These are phyloP conservation scores for Thermothelomyces thermophilus DNA, from an alignment of 2,329 filamentous ascomycete species.

Conservation along the genomic window DNA sequence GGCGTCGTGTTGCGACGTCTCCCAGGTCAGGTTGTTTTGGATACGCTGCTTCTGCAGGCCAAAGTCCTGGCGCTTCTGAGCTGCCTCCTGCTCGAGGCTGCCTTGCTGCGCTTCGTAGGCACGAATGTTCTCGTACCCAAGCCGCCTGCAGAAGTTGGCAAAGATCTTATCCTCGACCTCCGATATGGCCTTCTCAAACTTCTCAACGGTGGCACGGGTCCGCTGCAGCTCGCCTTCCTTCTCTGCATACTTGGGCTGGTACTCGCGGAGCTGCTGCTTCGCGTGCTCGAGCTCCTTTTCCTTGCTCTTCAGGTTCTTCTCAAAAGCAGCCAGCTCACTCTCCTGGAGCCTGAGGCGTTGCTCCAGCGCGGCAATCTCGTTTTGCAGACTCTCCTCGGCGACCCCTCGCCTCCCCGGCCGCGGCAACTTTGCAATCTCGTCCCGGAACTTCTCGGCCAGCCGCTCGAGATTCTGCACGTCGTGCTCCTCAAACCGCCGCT, in stretches of 20 bases:
- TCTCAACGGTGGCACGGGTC: constrained; percentile 43
- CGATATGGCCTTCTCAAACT: constrained; percentile 58
- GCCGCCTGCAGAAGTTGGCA: constrained; percentile 71
- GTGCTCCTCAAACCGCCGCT: constrained; percentile 80
- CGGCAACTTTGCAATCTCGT: constrained; percentile 73
- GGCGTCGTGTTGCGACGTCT: constrained; percentile 45
- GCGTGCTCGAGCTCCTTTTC: constrained; percentile 71
- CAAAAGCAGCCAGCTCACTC: constrained; percentile 69
- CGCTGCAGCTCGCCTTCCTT: constrained; percentile 62
- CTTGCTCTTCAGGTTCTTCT: constrained; percentile 79
- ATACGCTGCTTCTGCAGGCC: constrained; percentile 75
- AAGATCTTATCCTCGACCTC: constrained; percentile 87
- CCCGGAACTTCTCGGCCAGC: constrained; percentile 66
- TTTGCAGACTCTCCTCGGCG: constrained; percentile 75
- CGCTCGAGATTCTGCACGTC: constrained; percentile 81
- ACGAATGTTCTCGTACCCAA: constrained; percentile 84
- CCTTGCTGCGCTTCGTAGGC: constrained; percentile 93
- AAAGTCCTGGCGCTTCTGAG: constrained; percentile 80
- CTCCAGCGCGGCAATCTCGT: constrained; percentile 72
- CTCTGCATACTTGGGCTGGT: constrained; percentile 70
- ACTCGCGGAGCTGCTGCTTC: constrained; percentile 65
- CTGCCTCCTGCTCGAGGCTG: constrained; percentile 81
- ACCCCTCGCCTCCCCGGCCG: constrained; percentile 67
- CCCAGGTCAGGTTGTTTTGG: constrained; percentile 54
- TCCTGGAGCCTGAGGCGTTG: constrained; percentile 64